Evolutionary conservation across 140 eudicot genomes (phyloP), one percentile per base, ranked within the genome.

Genomic region (Anethum foeniculum): DNA sequence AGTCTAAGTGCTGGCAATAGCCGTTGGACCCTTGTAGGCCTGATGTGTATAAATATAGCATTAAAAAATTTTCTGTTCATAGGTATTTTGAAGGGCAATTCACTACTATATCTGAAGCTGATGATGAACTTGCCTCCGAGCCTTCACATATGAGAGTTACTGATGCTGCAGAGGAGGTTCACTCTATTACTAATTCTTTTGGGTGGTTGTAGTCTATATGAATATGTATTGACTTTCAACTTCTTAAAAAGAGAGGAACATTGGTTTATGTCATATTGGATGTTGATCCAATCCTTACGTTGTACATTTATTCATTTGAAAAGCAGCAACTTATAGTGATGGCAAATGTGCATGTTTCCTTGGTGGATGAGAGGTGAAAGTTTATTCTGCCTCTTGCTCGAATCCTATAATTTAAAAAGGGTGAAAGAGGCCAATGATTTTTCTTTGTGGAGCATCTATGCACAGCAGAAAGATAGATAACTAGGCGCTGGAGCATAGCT

Each of bases 11-110:
- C 38, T 75, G 62, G 56, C 19, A 4, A 4, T 77, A 49, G 52
- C 43, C 1, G 13, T 43, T 25, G 4, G 54, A 41, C 23, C 11
- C 9, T 41, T 2, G n/a, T n/a, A 38, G 9, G 49, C 1, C 8
- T 47, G 79, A 79, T 73, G 12, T 73, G 28, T 51, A 43, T 16
- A 44, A 28, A 19, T 18, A 62, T 69, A 14, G 18, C 58, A 75
- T 25, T 80, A 34, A 78, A 51, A 68, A 43, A 51, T 52, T 34
- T 77, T 62, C 75, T 83, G 75, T 75, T 3, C 82, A 47, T 84
- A 95, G 99, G 95, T 95, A 90, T 88, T 95, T 87, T 86, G 99
- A 95, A 81, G 99, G 99, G 46, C 97, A 90, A 60, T 86, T 92
- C 81, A 83, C 96, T 80, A 75, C 90, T 60, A 88, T 89, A 21